phyloP scores from a whole-genome alignment of 345 rosid species.

The Brassica nigra region DNA sequence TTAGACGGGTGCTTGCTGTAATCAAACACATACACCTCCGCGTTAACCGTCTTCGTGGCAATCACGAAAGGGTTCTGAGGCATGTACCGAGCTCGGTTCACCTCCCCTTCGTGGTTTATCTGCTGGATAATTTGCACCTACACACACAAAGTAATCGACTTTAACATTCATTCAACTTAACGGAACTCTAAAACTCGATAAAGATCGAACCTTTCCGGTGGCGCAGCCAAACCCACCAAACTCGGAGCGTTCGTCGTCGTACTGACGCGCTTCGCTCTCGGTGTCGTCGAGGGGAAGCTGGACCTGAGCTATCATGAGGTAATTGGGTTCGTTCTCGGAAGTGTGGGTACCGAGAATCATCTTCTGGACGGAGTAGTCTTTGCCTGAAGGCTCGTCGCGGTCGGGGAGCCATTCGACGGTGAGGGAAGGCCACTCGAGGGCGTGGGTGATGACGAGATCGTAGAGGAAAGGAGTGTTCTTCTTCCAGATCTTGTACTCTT shows the following conservation, averaged over 20 bases:
- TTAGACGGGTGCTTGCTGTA: conserved; percentile 93
- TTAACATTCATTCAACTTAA: background rate
- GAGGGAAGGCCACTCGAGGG: conserved; percentile 98
- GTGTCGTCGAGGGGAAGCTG: conserved; percentile 95
- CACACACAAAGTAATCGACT: conserved; percentile 1
- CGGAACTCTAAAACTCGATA: background rate
- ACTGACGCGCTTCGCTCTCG: conserved; percentile 90
- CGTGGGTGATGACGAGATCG: conserved; percentile 94
- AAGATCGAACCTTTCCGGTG: conserved; percentile 70
- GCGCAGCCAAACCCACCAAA: conserved; percentile 85
- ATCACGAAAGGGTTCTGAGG: conserved; percentile 89
- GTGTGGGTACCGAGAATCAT: conserved; percentile 98
- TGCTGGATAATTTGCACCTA: conserved; percentile 97
- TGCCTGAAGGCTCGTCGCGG: conserved; percentile 91
- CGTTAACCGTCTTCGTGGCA: conserved; percentile 95
- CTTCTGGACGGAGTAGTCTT: conserved; percentile 94
- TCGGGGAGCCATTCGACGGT: conserved; percentile 97
- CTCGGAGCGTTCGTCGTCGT: conserved; percentile 84
- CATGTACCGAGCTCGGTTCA: conserved; percentile 95
- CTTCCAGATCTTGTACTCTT: conserved; percentile 99
- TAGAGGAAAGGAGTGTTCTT: conserved; percentile 98
- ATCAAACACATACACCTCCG: conserved; percentile 94
- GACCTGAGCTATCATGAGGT: conserved; percentile 94
- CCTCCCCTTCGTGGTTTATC: conserved; percentile 97
- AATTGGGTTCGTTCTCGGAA: conserved; percentile 97